Percentiles rank a stretch among this genome's conserved stretches.
phyloP scores from a whole-genome alignment of 441 rosid genomes.

The Daphne laureola region DNA sequence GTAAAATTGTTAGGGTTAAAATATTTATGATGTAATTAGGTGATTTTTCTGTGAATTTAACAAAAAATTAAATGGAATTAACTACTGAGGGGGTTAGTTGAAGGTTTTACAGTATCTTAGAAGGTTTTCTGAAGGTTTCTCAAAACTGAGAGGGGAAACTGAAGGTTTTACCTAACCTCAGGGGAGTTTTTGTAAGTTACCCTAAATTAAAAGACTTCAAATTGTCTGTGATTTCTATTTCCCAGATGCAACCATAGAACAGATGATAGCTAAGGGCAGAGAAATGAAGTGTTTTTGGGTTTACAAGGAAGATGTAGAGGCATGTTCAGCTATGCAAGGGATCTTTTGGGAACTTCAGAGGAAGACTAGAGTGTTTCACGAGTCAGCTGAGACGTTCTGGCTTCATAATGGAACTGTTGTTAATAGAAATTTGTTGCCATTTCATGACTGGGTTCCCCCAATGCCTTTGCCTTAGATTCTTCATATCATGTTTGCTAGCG shows the following conservation, averaged over 20 bases:
- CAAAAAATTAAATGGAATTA: no score
- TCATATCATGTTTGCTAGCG: no score
- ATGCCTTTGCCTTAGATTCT: slow-evolving; percentile 53
- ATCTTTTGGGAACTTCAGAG: slow-evolving; percentile 91
- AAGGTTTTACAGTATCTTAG: no score
- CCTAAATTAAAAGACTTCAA: no score
- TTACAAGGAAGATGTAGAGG: slow-evolving; percentile 54
- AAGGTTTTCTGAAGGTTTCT: no score
- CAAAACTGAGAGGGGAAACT: no score
- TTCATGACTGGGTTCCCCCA: slow-evolving; percentile 71
- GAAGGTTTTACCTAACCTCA: no score
- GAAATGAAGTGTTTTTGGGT: slow-evolving; percentile 68
- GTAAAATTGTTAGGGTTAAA: no score
- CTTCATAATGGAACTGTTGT: slow-evolving; percentile 71
- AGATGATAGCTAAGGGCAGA: slow-evolving; percentile 65
- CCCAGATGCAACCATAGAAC: slow-evolving; percentile 55
- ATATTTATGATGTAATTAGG: no score
- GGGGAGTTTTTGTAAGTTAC: no score
- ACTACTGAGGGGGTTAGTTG: no score
- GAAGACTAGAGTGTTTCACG: slow-evolving; percentile 80
- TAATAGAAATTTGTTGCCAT: slow-evolving; percentile 56
- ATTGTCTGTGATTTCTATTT: slow-evolving; percentile 1
- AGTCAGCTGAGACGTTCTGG: slow-evolving; percentile 91
- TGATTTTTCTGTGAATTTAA: no score
- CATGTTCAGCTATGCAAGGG: slow-evolving; percentile 75